Evolutionary conservation across 257 asterid species (phyloP), one percentile per base, ranked within the genome.

Genomic region (Galeopsis tetrahit): DNA sequence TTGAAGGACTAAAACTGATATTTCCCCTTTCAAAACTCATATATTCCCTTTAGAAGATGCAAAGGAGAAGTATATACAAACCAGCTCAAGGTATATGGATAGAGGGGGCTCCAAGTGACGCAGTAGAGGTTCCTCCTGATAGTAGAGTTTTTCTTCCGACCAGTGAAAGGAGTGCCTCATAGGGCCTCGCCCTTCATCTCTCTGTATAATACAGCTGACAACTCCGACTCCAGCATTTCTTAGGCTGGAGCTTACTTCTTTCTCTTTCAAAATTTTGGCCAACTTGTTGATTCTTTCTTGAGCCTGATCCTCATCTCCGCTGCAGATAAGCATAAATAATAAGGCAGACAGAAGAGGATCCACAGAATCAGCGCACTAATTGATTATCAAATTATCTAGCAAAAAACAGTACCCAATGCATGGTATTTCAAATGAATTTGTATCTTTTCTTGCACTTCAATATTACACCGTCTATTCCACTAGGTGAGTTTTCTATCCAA

Each of bases 271-370:
- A 66, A 86, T 87, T 86, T 92, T 95, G 67, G 98, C 98, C 81
- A 95, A 78, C 83, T 89, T 95, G 88, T 90, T 75, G 59, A 92
- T 62, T 85, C 99, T 85, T 84, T 95, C 97, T 85, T 95, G 99
- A 72, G 99, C 99, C 82, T 95, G 99, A 82, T 95, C 99, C 81
- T 95, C 99, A 66, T 95, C 99, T 32, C 99, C 99, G 75, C 99
- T 95, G 84, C 74, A 75, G 59, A 69, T 38, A 75, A 65, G 40
- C 48, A 66, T 35, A 76, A 52, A 63, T 51, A 10, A 48, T 55
- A 9, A 69, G 73, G 77, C 53, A 67, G 71, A 56, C 51, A 14
- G 28, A 48, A 39, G 59, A 15, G 51, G 52, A 60, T 66, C 14
- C 57, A 67, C 56, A 71, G 32, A 7, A 17, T 46, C 44, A 8